Percentiles rank a stretch among this genome's conserved stretches.
Conservation (phyloP, 345 rosid species). For the Eutrema japonicum region DNA sequence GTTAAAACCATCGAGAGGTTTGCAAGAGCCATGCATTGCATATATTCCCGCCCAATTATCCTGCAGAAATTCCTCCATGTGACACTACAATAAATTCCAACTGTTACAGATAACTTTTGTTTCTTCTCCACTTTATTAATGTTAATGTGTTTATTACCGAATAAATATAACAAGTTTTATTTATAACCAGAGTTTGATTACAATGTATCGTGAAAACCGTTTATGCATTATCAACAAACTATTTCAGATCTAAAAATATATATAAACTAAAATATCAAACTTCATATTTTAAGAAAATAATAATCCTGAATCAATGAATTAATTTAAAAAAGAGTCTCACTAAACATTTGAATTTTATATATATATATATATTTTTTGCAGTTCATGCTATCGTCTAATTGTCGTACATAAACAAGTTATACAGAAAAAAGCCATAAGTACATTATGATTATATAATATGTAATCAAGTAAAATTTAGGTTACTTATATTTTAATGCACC, state of each 20-base stretch:
- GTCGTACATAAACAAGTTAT: too few species aligned
- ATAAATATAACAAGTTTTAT: not conserved
- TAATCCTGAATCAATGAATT: not conserved
- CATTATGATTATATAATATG: slow-evolving; percentile 23
- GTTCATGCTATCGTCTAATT: not conserved
- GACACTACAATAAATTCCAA: slow-evolving; percentile 36
- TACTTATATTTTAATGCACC: slow-evolving; percentile 38
- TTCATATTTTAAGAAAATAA: not conserved
- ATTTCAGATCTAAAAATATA: not conserved
- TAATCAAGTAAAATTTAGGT: slow-evolving; percentile 42
- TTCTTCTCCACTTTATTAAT: slow-evolving; percentile 23
- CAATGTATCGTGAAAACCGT: not conserved
- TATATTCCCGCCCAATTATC: slow-evolving; percentile 45
- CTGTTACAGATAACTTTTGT: slow-evolving; percentile 29
- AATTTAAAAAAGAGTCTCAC: not conserved
- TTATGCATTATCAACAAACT: not conserved
- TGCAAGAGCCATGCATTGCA: slow-evolving; percentile 24
- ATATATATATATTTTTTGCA: slow-evolving; percentile 4
- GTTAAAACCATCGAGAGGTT: not conserved
- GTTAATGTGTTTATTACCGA: not conserved
- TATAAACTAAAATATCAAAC: not conserved
- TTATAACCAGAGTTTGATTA: not conserved
- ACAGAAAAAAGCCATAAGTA: not conserved
- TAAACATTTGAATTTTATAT: not conserved
- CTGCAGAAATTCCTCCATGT: slow-evolving; percentile 40